Conservation (phyloP, 2,329 filamentous ascomycete species). For the Alternaria sp. region DNA sequence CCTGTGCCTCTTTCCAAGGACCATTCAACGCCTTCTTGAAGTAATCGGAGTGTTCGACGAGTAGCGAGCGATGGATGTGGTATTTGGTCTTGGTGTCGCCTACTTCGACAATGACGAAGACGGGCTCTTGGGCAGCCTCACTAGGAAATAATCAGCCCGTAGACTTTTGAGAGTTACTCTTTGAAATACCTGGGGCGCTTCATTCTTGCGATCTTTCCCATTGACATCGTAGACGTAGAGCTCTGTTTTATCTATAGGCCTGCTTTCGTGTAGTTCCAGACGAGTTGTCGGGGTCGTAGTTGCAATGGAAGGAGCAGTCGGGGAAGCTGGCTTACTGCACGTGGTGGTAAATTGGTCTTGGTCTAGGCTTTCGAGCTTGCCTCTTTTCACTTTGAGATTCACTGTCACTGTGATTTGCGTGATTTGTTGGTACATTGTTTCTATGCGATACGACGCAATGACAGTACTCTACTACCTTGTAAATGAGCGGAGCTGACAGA, state of each 20-base stretch:
- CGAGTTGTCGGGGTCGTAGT: not conserved
- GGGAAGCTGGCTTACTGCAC: not conserved
- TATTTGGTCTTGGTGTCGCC: conserved; percentile 7
- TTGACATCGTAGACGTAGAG: not conserved
- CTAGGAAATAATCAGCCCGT: not conserved
- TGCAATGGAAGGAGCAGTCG: not conserved
- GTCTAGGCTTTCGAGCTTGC: not conserved
- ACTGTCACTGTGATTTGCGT: not conserved
- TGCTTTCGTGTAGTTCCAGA: not conserved
- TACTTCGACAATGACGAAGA: conserved; percentile 5
- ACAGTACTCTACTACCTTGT: not conserved
- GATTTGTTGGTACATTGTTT: not conserved
- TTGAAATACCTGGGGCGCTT: not conserved
- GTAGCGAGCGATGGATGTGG: conserved; percentile 15
- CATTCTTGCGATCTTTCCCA: not conserved
- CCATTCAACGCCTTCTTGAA: conserved; percentile 20
- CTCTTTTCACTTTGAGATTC: not conserved
- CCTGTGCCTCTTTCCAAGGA: conserved; percentile 18
- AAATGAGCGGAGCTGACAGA: not conserved
- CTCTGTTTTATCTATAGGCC: not conserved
- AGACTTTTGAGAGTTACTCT: no score
- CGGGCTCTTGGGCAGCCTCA: not conserved
- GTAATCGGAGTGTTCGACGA: conserved; percentile 23
- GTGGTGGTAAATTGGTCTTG: not conserved
- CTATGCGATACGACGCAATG: not conserved